A percentile compares a stretch with the other conserved stretches of the same genome.
These are phyloP conservation scores for Mucor piriformis DNA, from an alignment of 371 early-diverging fungal genomes.

Conservation along the genomic window DNA sequence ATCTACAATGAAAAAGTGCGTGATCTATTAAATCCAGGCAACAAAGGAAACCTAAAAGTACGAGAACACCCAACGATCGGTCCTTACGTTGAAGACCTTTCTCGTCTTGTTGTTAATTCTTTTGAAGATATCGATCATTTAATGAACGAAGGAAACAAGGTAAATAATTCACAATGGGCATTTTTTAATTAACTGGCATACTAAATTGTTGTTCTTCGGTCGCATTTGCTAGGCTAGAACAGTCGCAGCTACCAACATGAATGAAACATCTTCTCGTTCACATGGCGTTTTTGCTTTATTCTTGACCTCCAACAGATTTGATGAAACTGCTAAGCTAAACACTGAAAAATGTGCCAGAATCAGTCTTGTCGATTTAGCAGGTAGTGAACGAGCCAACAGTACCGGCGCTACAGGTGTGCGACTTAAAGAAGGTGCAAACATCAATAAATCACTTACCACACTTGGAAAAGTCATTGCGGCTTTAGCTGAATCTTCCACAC, in stretches of 20 bases:
- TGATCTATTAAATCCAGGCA: slow-evolving; percentile 82
- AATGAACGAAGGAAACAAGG: slow-evolving; percentile 87
- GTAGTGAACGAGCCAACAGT: slow-evolving; percentile 92
- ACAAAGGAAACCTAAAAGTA: slow-evolving; percentile 75
- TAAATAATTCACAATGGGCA: slow-evolving; percentile 10
- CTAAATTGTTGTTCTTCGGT: no score
- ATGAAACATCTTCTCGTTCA: slow-evolving; percentile 87
- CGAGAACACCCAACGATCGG: slow-evolving; percentile 88
- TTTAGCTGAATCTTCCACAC: slow-evolving; percentile 73
- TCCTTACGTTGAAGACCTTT: slow-evolving; percentile 89
- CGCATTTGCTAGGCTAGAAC: slow-evolving; percentile 60
- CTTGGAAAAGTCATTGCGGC: slow-evolving; percentile 97
- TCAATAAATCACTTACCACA: slow-evolving; percentile 93
- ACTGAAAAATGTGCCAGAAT: slow-evolving; percentile 76
- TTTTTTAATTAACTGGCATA: not conserved
- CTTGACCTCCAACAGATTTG: slow-evolving; percentile 65
- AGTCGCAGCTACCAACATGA: slow-evolving; percentile 96
- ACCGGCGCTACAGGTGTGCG: slow-evolving; percentile 95
- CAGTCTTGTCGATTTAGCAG: slow-evolving; percentile 87
- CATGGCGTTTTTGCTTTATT: slow-evolving; percentile 94
- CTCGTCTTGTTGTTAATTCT: slow-evolving; percentile 75
- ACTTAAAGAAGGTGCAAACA: slow-evolving; percentile 97
- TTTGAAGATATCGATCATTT: slow-evolving; percentile 75
- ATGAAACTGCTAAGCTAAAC: slow-evolving; percentile 54
- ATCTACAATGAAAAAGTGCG: slow-evolving; percentile 86